Evolutionary conservation across 129 eudicot species (phyloP), one percentile per base, ranked within the genome.

Genomic region (Mikania micrantha): DNA sequence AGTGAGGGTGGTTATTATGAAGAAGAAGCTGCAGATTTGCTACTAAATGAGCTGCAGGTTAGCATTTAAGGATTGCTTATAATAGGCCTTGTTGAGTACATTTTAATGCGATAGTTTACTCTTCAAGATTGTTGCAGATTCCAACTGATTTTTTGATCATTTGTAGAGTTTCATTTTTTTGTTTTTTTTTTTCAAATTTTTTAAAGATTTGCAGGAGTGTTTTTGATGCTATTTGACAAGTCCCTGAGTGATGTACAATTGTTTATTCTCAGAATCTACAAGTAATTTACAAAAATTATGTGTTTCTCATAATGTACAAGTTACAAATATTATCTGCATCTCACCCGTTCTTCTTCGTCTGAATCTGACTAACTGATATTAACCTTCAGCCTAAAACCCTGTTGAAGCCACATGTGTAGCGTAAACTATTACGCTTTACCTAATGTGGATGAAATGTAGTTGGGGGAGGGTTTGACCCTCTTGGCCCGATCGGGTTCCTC

Each of bases 11-110:
- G 24, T 41, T 77, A 64, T 41, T 77, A 64, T 28, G 82, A 72
- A 42, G 77, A 67, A 56, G 88, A 60, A 29, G 80, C 35, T 42
- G 71, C 79, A 38, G 71, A 65, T 39, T 67, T 72, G 66, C 71
- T 86, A 77, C 63, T 81, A 15, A 64, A 67, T 35, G 88, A 90
- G 72, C 80, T 86, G 50, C 88, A 84, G 22, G 82, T 68, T 45
- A 47, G 17, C 21, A 58, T 60, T 75, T 11, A 41, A 67, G 50
- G 36, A 32, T 32, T 32, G 7, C 4, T 32, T 32, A 32, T 7
- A n/a, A n/a, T n/a, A n/a, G n/a, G n/a, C n/a, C n/a, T n/a, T n/a
- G n/a, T n/a, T n/a, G n/a, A n/a, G n/a, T n/a, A n/a, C n/a, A n/a
- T n/a, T n/a, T n/a, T n/a, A n/a, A n/a, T n/a, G n/a, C n/a, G n/a